phyloP scores from a whole-genome alignment of 108 stramenopile species.

The Nannochloropsis granulata region DNA sequence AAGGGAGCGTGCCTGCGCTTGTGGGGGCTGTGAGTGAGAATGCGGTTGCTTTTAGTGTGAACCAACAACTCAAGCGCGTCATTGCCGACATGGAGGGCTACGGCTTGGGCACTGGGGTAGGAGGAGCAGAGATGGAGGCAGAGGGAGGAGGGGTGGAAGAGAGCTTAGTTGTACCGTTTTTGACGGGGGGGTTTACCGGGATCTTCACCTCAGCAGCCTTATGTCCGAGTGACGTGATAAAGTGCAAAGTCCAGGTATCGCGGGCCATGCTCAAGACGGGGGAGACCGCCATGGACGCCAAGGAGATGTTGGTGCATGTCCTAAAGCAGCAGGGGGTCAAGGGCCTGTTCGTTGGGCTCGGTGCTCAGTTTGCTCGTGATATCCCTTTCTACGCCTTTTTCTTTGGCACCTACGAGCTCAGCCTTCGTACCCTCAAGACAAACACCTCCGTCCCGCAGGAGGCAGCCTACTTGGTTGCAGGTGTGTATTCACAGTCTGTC shows the following conservation, averaged over 20 bases:
- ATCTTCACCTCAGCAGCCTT: constrained; percentile 27
- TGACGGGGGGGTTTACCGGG: constrained; percentile 19
- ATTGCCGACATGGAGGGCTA: constrained; percentile 2
- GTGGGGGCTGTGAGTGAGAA: constrained; percentile 33
- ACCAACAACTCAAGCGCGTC: constrained; percentile 35
- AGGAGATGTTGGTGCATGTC: constrained; percentile 20
- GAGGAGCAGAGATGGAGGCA: not conserved
- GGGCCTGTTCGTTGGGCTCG: constrained; percentile 29
- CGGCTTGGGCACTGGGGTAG: constrained; percentile 9
- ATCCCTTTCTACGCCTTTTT: constrained; percentile 34
- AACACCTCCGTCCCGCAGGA: constrained; percentile 13
- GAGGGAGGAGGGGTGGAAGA: not conserved
- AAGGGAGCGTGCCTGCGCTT: constrained; percentile 31
- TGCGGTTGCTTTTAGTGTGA: constrained; percentile 33
- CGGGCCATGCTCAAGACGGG: not conserved
- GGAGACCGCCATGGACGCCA: constrained; percentile 11
- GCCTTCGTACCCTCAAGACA: constrained; percentile 7
- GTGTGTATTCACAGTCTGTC: not conserved
- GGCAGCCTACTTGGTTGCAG: not conserved
- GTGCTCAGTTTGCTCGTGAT: constrained; percentile 31
- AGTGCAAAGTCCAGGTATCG: constrained; percentile 32
- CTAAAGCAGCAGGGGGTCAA: constrained; percentile 25
- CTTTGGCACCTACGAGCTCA: constrained; percentile 34
- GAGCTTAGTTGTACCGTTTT: not conserved
- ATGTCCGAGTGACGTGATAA: constrained; percentile 39